phyloP scores from a whole-genome alignment of 345 rosid species.

The Aquilaria yunnanensis region DNA sequence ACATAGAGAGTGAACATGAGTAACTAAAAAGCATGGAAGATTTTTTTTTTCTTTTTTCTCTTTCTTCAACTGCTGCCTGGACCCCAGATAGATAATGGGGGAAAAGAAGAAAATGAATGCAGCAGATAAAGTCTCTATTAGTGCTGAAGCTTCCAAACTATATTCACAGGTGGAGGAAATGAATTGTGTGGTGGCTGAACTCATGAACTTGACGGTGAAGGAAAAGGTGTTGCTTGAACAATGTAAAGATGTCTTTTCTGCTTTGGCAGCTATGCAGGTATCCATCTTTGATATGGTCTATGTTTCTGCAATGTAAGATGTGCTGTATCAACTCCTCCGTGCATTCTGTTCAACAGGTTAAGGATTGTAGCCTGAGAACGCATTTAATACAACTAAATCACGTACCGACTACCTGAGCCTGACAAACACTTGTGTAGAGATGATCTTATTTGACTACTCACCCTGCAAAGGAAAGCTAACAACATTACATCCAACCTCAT shows the following conservation, averaged over 20 bases:
- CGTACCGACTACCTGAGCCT: slow-evolving; percentile 32
- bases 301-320: slow-evolving; percentile 1
- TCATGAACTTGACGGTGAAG: slow-evolving; percentile 53
- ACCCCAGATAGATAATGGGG: no score
- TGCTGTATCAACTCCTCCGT: slow-evolving; percentile 3
- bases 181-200: slow-evolving; percentile 57
- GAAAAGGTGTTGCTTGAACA: slow-evolving; percentile 60
- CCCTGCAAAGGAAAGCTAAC: slow-evolving; percentile 40
- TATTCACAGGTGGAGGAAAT: slow-evolving; percentile 67
- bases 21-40: no score
- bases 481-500: slow-evolving; percentile 28
- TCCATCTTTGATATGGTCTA: not conserved
- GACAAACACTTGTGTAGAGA: slow-evolving; percentile 46
- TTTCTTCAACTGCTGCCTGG: no score
- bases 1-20: no score
- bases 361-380: slow-evolving; percentile 82
- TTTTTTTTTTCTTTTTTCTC: no score
- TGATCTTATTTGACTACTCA: slow-evolving; percentile 63
- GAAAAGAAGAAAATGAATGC: no score
- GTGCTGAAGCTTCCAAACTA: no score
- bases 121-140: no score
- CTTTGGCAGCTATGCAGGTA: slow-evolving; percentile 80
- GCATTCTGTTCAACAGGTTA: slow-evolving; percentile 42
- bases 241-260: slow-evolving; percentile 64
- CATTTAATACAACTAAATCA: slow-evolving; percentile 69